Percentiles rank a stretch among this genome's conserved stretches.
Conservation (phyloP, 1,139 yeast genomes). For the Chernovozyma sophiae-reginae region DNA sequence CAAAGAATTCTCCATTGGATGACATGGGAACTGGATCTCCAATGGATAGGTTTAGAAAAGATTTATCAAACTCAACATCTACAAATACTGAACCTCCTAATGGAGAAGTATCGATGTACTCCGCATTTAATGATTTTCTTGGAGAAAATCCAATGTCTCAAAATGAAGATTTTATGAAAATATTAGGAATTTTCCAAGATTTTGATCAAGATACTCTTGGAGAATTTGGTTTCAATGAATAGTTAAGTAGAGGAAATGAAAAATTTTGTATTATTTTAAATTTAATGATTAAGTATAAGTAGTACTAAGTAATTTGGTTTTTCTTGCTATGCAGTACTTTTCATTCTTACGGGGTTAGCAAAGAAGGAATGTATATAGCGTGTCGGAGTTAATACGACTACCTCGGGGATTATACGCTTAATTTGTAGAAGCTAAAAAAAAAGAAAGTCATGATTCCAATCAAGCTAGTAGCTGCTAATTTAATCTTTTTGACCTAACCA, state of each 20-base stretch:
- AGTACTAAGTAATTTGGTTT: too few species aligned
- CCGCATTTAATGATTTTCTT: constrained; percentile 5
- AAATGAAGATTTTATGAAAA: constrained; percentile 36
- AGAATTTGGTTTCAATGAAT: constrained; percentile 2
- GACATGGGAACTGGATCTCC: background rate
- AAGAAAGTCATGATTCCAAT: too few species aligned
- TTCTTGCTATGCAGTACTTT: too few species aligned
- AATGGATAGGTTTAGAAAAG: background rate
- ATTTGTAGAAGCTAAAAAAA: too few species aligned
- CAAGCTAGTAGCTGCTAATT: too few species aligned
- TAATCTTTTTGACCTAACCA: too few species aligned
- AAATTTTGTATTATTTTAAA: too few species aligned
- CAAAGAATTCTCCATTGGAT: background rate
- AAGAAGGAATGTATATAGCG: too few species aligned
- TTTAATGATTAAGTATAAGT: too few species aligned
- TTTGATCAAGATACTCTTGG: constrained; percentile 15
- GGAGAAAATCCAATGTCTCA: constrained; percentile 7
- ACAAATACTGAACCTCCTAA: background rate
- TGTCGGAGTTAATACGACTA: too few species aligned
- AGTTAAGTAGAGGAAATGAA: background rate
- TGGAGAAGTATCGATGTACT: constrained; percentile 5
- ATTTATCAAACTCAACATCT: background rate
- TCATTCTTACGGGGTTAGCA: too few species aligned
- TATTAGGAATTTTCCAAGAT: constrained; percentile 39
- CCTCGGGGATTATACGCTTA: too few species aligned